Conservation (phyloP, 805 yeast genomes). For the Pichia thaimueangensis region DNA sequence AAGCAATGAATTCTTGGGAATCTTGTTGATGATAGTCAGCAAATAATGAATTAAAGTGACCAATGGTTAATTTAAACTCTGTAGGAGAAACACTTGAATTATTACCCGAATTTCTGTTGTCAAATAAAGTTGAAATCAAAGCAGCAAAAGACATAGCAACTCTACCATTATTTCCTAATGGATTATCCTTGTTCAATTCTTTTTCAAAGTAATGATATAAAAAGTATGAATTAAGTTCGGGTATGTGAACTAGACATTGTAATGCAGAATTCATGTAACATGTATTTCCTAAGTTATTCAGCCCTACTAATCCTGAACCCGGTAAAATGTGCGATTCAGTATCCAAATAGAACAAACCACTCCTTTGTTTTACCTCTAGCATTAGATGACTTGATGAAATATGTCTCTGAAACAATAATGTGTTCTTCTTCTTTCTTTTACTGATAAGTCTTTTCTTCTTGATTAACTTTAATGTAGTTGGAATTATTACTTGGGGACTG, state of each 20-base stretch:
- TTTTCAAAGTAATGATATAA: constrained; percentile 47
- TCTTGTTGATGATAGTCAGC: constrained; percentile 85
- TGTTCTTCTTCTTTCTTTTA: constrained; percentile 15
- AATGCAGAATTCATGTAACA: constrained; percentile 94
- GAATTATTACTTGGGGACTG: constrained; percentile 17
- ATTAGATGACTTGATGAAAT: constrained; percentile 18
- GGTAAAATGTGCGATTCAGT: constrained; percentile 16
- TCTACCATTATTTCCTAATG: constrained; percentile 79
- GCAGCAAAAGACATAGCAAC: constrained; percentile 72
- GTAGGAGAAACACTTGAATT: constrained; percentile 48
- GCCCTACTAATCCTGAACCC: constrained; percentile 49
- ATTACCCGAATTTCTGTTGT: constrained; percentile 19
- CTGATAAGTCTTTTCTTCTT: constrained; percentile 17
- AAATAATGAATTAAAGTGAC: constrained; percentile 72
- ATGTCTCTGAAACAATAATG: constrained; percentile 5
- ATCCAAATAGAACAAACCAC: constrained; percentile 24
- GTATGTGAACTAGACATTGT: constrained; percentile 82
- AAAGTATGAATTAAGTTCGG: constrained; percentile 76
- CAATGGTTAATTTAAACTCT: constrained; percentile 72
- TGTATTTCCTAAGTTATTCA: constrained; percentile 77
- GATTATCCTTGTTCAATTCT: constrained; percentile 73
- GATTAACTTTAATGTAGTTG: constrained; percentile 15
- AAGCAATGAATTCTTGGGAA: constrained; percentile 87
- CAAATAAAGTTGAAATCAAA: constrained; percentile 56
- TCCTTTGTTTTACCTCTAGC: constrained; percentile 24